Percentiles rank a stretch among this genome's conserved stretches.
These are phyloP conservation scores for Henckelia pumila DNA, from an alignment of 257 asterid genomes.

Conservation along the genomic window DNA sequence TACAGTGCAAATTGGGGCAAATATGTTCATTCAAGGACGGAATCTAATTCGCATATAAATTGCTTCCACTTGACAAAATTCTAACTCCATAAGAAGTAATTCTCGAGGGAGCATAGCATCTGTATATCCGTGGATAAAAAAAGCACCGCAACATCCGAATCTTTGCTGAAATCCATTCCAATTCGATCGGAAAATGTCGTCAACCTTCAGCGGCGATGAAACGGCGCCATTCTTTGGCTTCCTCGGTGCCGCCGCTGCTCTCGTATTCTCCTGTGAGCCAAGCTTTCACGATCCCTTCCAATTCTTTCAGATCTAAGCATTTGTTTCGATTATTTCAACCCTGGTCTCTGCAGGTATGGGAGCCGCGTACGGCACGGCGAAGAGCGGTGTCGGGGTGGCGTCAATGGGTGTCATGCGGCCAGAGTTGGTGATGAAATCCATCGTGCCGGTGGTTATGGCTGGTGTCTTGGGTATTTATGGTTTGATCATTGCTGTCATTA, in stretches of 20 bases:
- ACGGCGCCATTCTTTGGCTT: slow-evolving; percentile 83
- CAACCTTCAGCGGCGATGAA: slow-evolving; percentile 70
- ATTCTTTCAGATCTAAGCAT: slow-evolving; percentile 36
- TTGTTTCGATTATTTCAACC: background rate
- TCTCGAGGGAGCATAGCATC: background rate
- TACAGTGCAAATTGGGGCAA: too few species aligned
- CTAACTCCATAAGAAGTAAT: background rate
- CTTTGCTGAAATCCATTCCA: slow-evolving; percentile 25
- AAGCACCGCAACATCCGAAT: slow-evolving; percentile 7
- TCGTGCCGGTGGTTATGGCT: slow-evolving; percentile 86
- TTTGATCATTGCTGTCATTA: slow-evolving; percentile 68
- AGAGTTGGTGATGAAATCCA: slow-evolving; percentile 75
- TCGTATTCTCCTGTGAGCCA: slow-evolving; percentile 66
- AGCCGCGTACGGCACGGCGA: slow-evolving; percentile 70
- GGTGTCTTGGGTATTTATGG: slow-evolving; percentile 82
- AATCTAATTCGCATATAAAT: background rate
- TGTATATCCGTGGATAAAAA: background rate
- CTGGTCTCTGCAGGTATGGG: slow-evolving; percentile 55
- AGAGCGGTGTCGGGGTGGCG: slow-evolving; percentile 86
- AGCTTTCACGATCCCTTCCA: background rate
- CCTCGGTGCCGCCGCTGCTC: slow-evolving; percentile 77
- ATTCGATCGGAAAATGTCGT: slow-evolving; percentile 35
- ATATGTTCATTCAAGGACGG: background rate
- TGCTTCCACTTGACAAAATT: background rate
- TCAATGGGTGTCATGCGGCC: slow-evolving; percentile 84